A percentile compares a stretch with the other conserved stretches of the same genome.
Conservation (phyloP, 768 basidiomycete genomes). For the Tricholoma terreum region DNA sequence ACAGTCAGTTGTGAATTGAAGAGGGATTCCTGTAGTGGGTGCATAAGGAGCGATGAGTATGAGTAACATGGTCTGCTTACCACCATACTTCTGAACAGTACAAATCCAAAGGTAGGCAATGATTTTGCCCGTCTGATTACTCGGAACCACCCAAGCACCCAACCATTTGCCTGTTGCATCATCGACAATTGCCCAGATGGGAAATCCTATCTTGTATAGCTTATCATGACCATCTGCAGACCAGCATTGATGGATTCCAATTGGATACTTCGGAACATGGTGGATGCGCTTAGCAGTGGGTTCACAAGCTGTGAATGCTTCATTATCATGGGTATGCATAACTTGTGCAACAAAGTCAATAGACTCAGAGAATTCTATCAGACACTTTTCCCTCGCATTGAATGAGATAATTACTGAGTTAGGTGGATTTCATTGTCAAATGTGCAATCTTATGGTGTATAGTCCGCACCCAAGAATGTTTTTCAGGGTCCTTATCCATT, state of each 20-base stretch:
- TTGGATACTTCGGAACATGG: background rate
- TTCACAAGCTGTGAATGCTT: constrained; percentile 3
- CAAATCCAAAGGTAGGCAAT: constrained; percentile 23
- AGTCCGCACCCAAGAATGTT: constrained; percentile 13
- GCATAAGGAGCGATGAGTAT: background rate
- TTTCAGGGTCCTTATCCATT: constrained; percentile 19
- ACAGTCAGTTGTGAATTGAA: constrained; percentile 34
- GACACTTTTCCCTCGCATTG: no score
- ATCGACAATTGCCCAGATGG: constrained; percentile 24
- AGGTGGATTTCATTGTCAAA: constrained; percentile 13
- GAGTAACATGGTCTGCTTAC: constrained; percentile 13
- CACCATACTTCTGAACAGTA: constrained; percentile 26
- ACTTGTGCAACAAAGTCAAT: no score
- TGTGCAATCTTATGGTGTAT: constrained; percentile 19
- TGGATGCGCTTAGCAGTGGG: constrained; percentile 1
- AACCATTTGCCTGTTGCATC: constrained; percentile 6
- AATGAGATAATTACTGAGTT: constrained; percentile 1
- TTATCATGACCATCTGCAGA: constrained; percentile 32
- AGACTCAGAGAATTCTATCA: no score
- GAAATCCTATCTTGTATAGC: constrained; percentile 36
- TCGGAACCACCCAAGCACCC: constrained; percentile 9
- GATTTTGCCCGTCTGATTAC: background rate
- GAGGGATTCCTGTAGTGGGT: constrained; percentile 29
- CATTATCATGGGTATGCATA: constrained; percentile 8
- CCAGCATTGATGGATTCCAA: background rate